A percentile compares a stretch with the other conserved stretches of the same genome.
These are phyloP conservation scores for Aspergillus fructus DNA, from an alignment of 2,329 filamentous ascomycete genomes.

Conservation along the genomic window DNA sequence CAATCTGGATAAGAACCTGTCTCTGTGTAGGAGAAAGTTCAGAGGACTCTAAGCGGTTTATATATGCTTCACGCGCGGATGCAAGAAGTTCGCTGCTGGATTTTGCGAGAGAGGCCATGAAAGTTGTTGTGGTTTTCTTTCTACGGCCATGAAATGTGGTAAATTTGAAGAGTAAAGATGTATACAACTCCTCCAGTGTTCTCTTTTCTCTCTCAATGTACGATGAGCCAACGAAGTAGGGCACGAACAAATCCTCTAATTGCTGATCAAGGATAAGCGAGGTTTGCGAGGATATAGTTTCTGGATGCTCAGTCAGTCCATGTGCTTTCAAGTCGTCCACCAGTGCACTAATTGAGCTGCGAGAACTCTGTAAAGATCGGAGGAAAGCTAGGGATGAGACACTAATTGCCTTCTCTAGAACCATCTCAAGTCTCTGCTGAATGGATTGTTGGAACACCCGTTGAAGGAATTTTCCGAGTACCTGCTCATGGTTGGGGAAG, in stretches of 20 bases:
- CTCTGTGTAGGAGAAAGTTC: constrained; percentile 88
- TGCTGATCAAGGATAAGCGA: constrained; percentile 68
- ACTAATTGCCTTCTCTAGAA: constrained; percentile 88
- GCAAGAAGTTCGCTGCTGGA: constrained; percentile 85
- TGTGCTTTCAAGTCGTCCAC: constrained; percentile 94
- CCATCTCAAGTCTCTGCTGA: constrained; percentile 92
- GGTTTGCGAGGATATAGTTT: constrained; percentile 83
- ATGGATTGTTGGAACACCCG: constrained; percentile 97
- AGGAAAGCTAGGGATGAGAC: constrained; percentile 91
- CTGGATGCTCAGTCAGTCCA: constrained; percentile 91
- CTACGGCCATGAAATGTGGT: constrained; percentile 80
- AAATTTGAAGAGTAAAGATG: constrained; percentile 92
- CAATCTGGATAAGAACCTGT: constrained; percentile 83
- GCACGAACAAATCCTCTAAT: constrained; percentile 65
- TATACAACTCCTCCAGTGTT: constrained; percentile 77
- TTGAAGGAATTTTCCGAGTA: constrained; percentile 89
- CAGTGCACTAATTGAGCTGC: constrained; percentile 80
- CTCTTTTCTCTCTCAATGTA: constrained; percentile 66
- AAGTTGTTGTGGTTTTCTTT: constrained; percentile 85
- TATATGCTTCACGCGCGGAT: constrained; percentile 85
- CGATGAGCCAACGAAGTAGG: constrained; percentile 64
- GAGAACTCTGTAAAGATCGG: constrained; percentile 83
- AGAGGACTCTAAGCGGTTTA: constrained; percentile 82
- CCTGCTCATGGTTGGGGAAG: constrained; percentile 94
- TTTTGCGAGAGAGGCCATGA: constrained; percentile 88